phyloP scores from a whole-genome alignment of 2,329 filamentous ascomycete genomes.

The Eutypella sp. region DNA sequence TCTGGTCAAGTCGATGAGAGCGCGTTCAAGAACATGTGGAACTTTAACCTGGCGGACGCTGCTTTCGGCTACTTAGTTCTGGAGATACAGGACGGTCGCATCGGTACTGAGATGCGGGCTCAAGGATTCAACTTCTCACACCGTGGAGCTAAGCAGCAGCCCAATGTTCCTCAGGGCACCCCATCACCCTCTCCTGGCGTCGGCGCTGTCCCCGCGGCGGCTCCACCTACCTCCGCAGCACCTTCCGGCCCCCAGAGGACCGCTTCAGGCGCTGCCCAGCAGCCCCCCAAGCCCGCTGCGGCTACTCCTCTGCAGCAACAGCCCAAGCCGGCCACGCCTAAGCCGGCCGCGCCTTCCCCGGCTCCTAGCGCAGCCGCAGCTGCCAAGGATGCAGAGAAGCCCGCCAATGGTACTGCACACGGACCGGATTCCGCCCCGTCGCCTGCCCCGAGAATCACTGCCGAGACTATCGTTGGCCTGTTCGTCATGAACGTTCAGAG shows the following conservation, averaged over 20 bases:
- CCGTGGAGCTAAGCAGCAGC: conserved; percentile 74
- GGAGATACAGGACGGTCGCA: conserved; percentile 90
- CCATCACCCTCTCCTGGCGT: conserved; percentile 31
- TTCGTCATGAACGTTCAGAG: conserved; percentile 85
- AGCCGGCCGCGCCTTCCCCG: conserved; percentile 35
- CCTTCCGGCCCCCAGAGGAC: conserved; percentile 31
- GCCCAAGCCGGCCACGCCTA: conserved; percentile 44
- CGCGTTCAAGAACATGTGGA: conserved; percentile 99
- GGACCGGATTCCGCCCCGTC: conserved; percentile 50
- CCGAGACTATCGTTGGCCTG: conserved; percentile 71
- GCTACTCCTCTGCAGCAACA: conserved; percentile 36
- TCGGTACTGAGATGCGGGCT: conserved; percentile 96
- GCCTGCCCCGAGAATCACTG: conserved; percentile 53
- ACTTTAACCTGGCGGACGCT: conserved; percentile 96
- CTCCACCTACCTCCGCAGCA: conserved; percentile 23
- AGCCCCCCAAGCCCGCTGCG: conserved; percentile 37
- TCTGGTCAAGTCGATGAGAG: conserved; percentile 95
- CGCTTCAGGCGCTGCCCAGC: conserved; percentile 28
- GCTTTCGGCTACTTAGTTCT: conserved; percentile 94
- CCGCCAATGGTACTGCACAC: conserved; percentile 50
- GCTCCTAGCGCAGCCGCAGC: conserved; percentile 26
- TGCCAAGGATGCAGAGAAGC: conserved; percentile 54
- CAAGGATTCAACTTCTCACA: conserved; percentile 99
- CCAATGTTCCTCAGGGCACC: conserved; percentile 33
- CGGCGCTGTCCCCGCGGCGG: conserved; percentile 25